These are phyloP conservation scores for Apostasia ramifera DNA, from an alignment of 106 monocot genomes.

Conservation along the genomic window DNA sequence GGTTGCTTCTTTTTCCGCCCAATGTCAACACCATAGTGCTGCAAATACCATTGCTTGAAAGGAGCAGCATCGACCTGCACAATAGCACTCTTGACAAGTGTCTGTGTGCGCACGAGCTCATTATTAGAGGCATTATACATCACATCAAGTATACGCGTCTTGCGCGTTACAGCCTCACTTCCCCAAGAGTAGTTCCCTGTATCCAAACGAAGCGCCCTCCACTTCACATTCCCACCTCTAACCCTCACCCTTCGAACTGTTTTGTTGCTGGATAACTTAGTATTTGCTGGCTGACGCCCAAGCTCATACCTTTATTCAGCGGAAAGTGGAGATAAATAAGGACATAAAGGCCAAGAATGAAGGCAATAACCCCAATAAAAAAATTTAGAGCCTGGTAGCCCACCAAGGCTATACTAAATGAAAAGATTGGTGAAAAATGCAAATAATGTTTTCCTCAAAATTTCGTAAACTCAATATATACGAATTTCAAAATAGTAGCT, in stretches of 20 bases:
- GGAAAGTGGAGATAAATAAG: too few relatives aligned
- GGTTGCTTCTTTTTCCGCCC: slow-evolving; percentile 69
- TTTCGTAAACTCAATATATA: too few relatives aligned
- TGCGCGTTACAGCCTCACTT: slow-evolving; percentile 79
- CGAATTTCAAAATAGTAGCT: too few relatives aligned
- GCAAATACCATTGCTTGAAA: slow-evolving; percentile 90
- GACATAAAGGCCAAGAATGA: too few relatives aligned
- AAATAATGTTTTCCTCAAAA: too few relatives aligned
- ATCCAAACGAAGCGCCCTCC: slow-evolving; percentile 79
- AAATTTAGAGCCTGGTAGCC: too few relatives aligned
- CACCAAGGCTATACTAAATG: too few relatives aligned
- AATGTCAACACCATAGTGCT: slow-evolving; percentile 83
- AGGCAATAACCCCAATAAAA: too few relatives aligned
- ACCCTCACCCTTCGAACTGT: slow-evolving; percentile 77
- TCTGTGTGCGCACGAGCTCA: slow-evolving; percentile 81
- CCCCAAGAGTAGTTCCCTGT: slow-evolving; percentile 92
- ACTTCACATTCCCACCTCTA: slow-evolving; percentile 83
- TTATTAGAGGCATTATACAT: slow-evolving; percentile 92
- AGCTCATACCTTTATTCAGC: slow-evolving; percentile 32
- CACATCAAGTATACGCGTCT: slow-evolving; percentile 77
- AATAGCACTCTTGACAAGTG: slow-evolving; percentile 87
- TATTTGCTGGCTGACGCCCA: slow-evolving; percentile 66
- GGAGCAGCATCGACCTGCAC: slow-evolving; percentile 88
- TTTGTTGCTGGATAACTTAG: slow-evolving; percentile 89
- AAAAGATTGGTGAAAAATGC: too few relatives aligned